Conservation (phyloP, 2,329 filamentous ascomycete genomes). For the Leptodontidium sp. region DNA sequence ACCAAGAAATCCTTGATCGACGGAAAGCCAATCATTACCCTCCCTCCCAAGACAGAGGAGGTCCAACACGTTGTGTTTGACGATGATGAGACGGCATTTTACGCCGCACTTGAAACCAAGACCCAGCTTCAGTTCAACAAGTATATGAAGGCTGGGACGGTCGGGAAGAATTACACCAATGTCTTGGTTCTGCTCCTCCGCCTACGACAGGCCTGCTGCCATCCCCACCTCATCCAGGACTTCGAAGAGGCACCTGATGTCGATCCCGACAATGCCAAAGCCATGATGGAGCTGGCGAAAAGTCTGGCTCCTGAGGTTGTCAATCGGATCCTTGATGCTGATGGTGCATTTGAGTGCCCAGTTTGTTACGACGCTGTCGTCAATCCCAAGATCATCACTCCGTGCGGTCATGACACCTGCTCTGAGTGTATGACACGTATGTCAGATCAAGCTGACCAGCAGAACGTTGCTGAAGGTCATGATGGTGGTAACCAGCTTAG, state of each 20-base stretch:
- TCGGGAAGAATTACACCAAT: conserved; percentile 79
- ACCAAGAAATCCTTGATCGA: conserved; percentile 83
- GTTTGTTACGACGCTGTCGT: conserved; percentile 80
- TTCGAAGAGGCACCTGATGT: conserved; percentile 55
- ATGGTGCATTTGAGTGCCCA: conserved; percentile 73
- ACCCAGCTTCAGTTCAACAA: conserved; percentile 78
- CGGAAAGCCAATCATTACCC: conserved; percentile 75
- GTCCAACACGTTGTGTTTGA: conserved; percentile 71
- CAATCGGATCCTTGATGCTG: conserved; percentile 62
- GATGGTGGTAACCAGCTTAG: conserved; percentile 53
- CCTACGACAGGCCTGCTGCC: conserved; percentile 82
- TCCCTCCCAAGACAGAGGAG: conserved; percentile 71
- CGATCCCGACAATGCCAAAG: conserved; percentile 27
- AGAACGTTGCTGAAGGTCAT: conserved; percentile 65
- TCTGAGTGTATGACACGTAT: conserved; percentile 78
- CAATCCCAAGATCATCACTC: conserved; percentile 80
- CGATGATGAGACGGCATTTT: conserved; percentile 70
- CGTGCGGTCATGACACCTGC: conserved; percentile 85
- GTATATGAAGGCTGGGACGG: conserved; percentile 72
- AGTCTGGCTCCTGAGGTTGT: conserved; percentile 67
- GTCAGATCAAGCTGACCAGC: conserved; percentile 64
- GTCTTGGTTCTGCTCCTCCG: conserved; percentile 82
- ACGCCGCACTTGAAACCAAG: conserved; percentile 70
- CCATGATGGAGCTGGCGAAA: conserved; percentile 68
- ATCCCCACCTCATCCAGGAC: conserved; percentile 75